Base-by-base conservation (phyloP, 2,329 filamentous ascomycete genomes). In the Sarocladium brachiariae region DNA sequence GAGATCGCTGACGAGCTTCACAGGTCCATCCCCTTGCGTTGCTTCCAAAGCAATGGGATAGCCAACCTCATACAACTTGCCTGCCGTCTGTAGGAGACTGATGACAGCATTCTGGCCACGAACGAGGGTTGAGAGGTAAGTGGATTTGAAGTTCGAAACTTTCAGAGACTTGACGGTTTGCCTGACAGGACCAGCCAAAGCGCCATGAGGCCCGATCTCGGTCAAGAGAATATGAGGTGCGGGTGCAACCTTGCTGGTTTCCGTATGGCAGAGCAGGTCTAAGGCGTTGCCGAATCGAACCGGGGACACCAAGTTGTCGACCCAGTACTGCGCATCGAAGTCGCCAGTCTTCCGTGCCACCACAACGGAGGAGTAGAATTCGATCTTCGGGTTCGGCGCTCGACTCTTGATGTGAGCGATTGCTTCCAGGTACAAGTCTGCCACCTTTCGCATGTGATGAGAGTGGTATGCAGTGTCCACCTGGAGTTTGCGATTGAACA, bases 401-500 rank as follows among this genome's bases (percentile, higher is more conserved):
- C 34, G 16, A 10, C 52, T 31, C 16, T 52, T 38, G 38, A 54
- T 34, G 6, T 59, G 39, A 2, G 24, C 25, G 14, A 70, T 52
- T 2, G 53, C 46, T 5, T 45, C 31, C 7, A 72, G 53, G 52
- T 75, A 75, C n/a, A 63, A 61, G 1, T 63, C 56, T 31, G 65
- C 63, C 3, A 73, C 61, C 1, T 62, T 52, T 18, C 57, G 58
- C 72, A 75, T 75, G 24, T 74, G 69, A 1, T 63, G 62, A 1
- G 72, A 74, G 52, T 75, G 72, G 38, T 75, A 75, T 1, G 72
- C 70, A 2, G 65, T 60, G 5, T 63, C 58, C 11, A 74, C 68
- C 2, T 63, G 55, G 7, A 75, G 60, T 1, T 66, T 51, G 4
- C 64, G 64, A 43, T 63, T 61, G 35, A 69, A 69, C 5, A 73